Evolutionary conservation across 352 stramenopile species (phyloP).

Genomic region (Globisporangium yorkense): DNA sequence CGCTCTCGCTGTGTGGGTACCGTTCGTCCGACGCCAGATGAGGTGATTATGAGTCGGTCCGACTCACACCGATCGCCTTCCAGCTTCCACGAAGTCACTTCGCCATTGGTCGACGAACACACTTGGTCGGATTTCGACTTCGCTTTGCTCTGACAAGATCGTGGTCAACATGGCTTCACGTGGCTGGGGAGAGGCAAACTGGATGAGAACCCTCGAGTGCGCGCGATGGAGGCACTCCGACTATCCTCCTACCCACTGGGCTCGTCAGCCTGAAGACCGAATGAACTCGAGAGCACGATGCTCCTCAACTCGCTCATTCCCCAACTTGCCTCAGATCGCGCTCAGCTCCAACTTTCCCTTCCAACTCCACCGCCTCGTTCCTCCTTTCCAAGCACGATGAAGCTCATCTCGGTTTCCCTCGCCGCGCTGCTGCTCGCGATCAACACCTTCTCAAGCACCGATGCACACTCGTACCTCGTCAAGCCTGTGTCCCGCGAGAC

Average conservation of each 20-base stretch:
- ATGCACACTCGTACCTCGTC: conserved; percentile 38
- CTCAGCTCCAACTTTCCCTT: not conserved
- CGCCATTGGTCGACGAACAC: not conserved
- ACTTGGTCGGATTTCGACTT: not conserved
- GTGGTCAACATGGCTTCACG: not conserved
- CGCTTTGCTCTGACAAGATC: not conserved
- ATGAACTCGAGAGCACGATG: not conserved
- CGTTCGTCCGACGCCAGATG: not conserved
- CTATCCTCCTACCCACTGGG: not conserved
- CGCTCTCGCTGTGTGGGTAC: not conserved
- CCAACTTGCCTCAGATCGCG: not conserved
- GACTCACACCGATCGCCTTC: not conserved
- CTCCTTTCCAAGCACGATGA: not conserved
- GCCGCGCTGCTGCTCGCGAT: conserved; percentile 1
- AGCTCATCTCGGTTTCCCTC: conserved; percentile 1
- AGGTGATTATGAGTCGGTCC: not conserved
- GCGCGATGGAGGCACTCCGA: not conserved
- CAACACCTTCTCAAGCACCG: not conserved
- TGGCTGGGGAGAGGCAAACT: not conserved
- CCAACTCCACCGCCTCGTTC: not conserved
- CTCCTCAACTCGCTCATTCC: not conserved
- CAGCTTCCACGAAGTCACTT: not conserved
- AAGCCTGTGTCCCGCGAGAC: conserved; percentile 38
- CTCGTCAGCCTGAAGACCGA: not conserved
- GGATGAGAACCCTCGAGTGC: not conserved